Evolutionary conservation across 352 stramenopile genomes (phyloP).

Genomic region (Elongisporangium prolatum): DNA sequence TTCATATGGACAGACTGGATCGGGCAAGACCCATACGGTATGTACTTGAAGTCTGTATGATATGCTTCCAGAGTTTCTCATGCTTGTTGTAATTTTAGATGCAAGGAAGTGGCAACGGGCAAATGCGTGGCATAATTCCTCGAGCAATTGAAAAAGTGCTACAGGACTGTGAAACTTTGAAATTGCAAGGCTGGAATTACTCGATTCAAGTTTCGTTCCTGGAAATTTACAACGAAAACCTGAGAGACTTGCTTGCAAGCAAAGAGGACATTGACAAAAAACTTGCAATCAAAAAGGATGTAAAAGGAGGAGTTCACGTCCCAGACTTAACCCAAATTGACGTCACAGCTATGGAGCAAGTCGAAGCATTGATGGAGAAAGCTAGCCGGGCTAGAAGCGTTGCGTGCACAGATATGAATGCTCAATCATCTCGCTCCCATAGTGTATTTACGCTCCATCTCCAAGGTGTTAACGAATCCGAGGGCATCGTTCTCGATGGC

Average conservation of each 20-base stretch:
- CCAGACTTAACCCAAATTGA: conserved; percentile 53
- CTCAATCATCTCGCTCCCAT: conserved; percentile 72
- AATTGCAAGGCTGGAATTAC: conserved; percentile 92
- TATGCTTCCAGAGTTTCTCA: conserved; percentile 5
- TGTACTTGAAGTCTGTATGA: conserved; percentile 1
- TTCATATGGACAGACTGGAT: conserved; percentile 93
- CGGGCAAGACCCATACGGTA: conserved; percentile 93
- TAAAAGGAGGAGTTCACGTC: conserved; percentile 58
- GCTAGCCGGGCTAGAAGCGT: conserved; percentile 64
- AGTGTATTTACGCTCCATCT: conserved; percentile 80
- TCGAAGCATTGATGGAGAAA: conserved; percentile 75
- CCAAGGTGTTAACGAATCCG: conserved; percentile 77
- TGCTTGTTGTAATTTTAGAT: conserved; percentile 58
- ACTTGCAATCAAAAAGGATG: conserved; percentile 70
- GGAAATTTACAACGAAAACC: conserved; percentile 99
- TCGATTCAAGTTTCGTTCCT: conserved; percentile 95
- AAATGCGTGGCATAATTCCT: conserved; percentile 97
- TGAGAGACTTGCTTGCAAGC: conserved; percentile 94
- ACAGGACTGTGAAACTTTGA: conserved; percentile 44
- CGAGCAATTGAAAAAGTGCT: conserved; percentile 96
- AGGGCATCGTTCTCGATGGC: conserved; percentile 59
- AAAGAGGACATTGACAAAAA: conserved; percentile 49
- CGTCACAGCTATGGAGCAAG: conserved; percentile 50
- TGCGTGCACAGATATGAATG: conserved; percentile 94
- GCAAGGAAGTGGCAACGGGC: conserved; percentile 94